Conservation (phyloP, 1,139 yeast species). For the Geotrichum restrictum region DNA sequence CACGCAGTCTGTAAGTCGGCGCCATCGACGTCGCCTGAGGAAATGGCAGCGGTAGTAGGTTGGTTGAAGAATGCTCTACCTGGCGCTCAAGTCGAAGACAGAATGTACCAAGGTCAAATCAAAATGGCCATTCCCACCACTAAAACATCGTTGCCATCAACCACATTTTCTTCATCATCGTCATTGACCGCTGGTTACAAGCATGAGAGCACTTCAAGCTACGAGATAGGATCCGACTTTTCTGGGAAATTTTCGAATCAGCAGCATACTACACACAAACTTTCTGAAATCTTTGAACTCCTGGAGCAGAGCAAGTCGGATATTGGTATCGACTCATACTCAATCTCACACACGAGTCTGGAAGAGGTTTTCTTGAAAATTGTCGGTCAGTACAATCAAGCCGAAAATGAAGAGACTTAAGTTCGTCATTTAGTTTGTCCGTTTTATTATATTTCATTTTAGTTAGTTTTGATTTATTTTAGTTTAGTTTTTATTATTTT, state of each 20-base stretch:
- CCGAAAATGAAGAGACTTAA: background rate
- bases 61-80: conserved; percentile 28
- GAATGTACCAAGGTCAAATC: conserved; percentile 38
- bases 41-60: conserved; percentile 28
- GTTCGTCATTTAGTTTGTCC: background rate
- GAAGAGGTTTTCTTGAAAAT: conserved; percentile 39
- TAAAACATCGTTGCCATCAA: background rate
- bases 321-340: conserved; percentile 34
- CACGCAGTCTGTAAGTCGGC: conserved; percentile 35
- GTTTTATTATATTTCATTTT: background rate
- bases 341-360: conserved; percentile 36
- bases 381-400: conserved; percentile 26
- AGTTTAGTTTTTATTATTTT: background rate
- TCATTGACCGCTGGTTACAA: too few species aligned
- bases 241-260: conserved; percentile 3
- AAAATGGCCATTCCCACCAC: conserved; percentile 32
- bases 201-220: background rate
- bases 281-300: conserved; percentile 31
- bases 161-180: background rate
- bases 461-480: background rate
- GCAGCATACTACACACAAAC: conserved; percentile 7
- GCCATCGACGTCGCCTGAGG: conserved; percentile 30
- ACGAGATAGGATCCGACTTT: background rate
- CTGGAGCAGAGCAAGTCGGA: conserved; percentile 31
- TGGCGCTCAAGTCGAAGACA: conserved; percentile 33